phyloP scores from a whole-genome alignment of 257 asterid species.

The Gardenia jasminoides region DNA sequence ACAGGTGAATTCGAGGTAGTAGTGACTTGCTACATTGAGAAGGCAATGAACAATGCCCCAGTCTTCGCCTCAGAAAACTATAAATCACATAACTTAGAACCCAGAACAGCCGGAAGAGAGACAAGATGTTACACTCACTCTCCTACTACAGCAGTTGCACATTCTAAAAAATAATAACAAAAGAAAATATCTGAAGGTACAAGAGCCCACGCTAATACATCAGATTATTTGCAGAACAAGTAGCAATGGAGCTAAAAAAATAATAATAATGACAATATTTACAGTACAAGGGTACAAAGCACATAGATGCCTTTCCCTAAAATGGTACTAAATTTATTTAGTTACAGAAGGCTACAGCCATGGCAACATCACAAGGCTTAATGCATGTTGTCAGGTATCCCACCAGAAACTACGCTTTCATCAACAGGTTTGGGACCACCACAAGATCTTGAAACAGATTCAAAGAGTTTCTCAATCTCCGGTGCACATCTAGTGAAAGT shows the following conservation, averaged over 20 bases:
- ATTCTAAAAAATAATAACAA: too few relatives aligned
- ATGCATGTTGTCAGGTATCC: constrained; percentile 66
- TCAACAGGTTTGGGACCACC: constrained; percentile 90
- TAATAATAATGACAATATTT: background rate
- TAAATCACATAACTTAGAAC: background rate
- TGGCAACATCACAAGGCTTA: constrained; percentile 5
- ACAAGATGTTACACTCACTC: too few relatives aligned
- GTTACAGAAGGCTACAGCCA: background rate
- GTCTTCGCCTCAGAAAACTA: too few relatives aligned
- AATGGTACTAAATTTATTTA: background rate
- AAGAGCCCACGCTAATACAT: background rate
- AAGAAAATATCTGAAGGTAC: background rate
- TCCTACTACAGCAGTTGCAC: too few relatives aligned
- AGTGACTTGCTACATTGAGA: too few relatives aligned
- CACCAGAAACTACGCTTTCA: constrained; percentile 70
- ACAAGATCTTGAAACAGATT: constrained; percentile 88
- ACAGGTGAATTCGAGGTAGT: too few relatives aligned
- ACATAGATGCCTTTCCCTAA: background rate
- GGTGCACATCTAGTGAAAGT: constrained; percentile 91
- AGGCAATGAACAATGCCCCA: too few relatives aligned
- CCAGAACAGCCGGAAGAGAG: background rate
- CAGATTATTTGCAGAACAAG: background rate
- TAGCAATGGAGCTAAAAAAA: background rate
- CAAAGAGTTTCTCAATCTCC: constrained; percentile 88
- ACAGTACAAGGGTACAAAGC: background rate